Evolutionary conservation across 225 moss, liverwort and hornwort species (phyloP), one percentile per base, ranked within the genome.

Genomic region (Takakia lepidozioides): DNA sequence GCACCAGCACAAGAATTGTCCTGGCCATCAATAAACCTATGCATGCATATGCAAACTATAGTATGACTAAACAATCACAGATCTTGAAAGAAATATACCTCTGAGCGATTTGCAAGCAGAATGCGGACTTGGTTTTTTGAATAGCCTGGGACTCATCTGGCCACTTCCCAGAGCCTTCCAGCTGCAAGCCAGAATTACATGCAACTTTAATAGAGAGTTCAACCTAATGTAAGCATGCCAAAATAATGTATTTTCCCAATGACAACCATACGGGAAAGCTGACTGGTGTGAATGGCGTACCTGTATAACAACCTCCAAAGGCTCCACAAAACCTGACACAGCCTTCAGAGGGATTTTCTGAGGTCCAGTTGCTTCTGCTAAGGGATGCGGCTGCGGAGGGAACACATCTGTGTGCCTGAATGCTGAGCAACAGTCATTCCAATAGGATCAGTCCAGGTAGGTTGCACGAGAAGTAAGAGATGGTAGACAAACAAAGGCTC

Each of bases 151-250:
- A 70, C 53, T 82, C 95, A 64, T 82, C 90, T 48, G 95, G 95
- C 90, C 95, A 95, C 57, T 76, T 84, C 52, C 95, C 90, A 24
- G 95, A 95, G 52, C 95, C 95, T 68, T 95, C 95, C 40, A 95
- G 66, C 84, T 90, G 72, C 43, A 73, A 29, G 48, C 6, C 6
- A n/a, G n/a, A n/a, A n/a, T n/a, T n/a, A n/a, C n/a, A n/a, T n/a
- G n/a, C n/a, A n/a, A n/a, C n/a, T n/a, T n/a, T n/a, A n/a, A n/a
- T n/a, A n/a, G n/a, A n/a, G n/a, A n/a, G n/a, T n/a, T n/a, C n/a
- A n/a, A n/a, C n/a, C n/a, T n/a, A n/a, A n/a, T n/a, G n/a, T n/a
- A n/a, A n/a, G n/a, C n/a, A n/a, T n/a, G n/a, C n/a, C n/a, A n/a
- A n/a, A n/a, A n/a, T n/a, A n/a, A n/a, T n/a, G n/a, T n/a, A n/a